A percentile compares a stretch with the other conserved stretches of the same genome.
phyloP scores from a whole-genome alignment of 1,284 basidiomycete genomes.

The Leccinum ponderosum region DNA sequence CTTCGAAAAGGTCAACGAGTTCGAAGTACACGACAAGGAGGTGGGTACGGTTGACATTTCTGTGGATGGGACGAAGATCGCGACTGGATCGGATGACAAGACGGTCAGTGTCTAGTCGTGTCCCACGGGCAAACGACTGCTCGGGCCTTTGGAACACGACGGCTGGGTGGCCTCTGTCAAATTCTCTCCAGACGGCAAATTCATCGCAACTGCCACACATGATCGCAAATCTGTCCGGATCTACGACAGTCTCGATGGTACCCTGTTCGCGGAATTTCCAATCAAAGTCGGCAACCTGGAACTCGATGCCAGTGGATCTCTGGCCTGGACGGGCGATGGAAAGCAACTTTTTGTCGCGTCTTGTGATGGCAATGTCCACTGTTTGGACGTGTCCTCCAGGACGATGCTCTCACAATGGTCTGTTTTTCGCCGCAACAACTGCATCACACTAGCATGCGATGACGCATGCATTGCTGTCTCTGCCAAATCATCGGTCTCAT shows the following conservation, averaged over 20 bases:
- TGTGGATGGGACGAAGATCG: not conserved
- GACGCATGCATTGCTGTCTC: not conserved
- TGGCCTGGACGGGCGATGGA: not conserved
- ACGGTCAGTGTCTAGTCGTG: not conserved
- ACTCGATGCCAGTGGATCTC: not conserved
- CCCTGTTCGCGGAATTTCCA: not conserved
- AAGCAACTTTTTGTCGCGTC: not conserved
- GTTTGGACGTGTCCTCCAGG: not conserved
- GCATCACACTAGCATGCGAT: not conserved
- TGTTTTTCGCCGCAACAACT: too few species aligned
- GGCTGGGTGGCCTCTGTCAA: rapidly evolving
- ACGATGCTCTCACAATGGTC: not conserved
- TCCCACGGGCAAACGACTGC: not conserved
- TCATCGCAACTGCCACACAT: not conserved
- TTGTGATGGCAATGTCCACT: not conserved
- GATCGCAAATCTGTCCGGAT: not conserved
- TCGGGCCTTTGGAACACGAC: not conserved
- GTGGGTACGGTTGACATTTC: not conserved
- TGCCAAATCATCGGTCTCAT: not conserved
- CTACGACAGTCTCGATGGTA: not conserved
- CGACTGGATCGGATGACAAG: not conserved
- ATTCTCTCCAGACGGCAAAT: not conserved
- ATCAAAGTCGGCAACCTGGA: rapidly evolving
- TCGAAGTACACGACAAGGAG: not conserved
- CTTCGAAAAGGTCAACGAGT: not conserved